These are phyloP conservation scores for Zelonia costaricensis DNA, from an alignment of 208 protist species.

Conservation along the genomic window DNA sequence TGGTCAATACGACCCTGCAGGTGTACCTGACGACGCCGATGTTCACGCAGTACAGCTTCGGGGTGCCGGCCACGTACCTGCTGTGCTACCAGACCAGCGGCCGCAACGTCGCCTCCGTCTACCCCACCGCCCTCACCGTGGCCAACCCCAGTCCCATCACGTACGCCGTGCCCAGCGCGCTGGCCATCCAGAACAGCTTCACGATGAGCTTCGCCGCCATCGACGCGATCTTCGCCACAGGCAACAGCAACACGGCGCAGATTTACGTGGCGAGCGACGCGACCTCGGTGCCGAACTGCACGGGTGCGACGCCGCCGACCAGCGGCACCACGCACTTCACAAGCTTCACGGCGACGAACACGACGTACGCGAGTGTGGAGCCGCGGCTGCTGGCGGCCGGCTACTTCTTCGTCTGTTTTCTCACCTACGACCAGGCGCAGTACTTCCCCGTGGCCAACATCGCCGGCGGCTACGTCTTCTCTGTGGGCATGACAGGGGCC, in stretches of 20 bases:
- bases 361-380: conserved; percentile 51
- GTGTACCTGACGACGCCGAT: conserved; percentile 40
- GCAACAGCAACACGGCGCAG: conserved; percentile 37
- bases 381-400: conserved; percentile 50
- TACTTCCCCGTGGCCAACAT: conserved; percentile 67
- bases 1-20: conserved; percentile 74
- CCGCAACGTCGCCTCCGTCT: conserved; percentile 71
- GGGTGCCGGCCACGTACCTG: conserved; percentile 44
- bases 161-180: conserved; percentile 66
- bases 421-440: conserved; percentile 52
- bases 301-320: conserved; percentile 29
- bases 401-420: conserved; percentile 88
- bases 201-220: conserved; percentile 60
- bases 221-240: conserved; percentile 66
- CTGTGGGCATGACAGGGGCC: conserved; percentile 76
- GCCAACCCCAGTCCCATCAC: conserved; percentile 61
- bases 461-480: conserved; percentile 76
- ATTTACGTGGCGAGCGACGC: conserved; percentile 44
- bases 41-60: conserved; percentile 56
- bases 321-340: conserved; percentile 62
- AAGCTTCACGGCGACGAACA: conserved; percentile 54
- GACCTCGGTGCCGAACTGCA: conserved; percentile 41
- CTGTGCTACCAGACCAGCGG: conserved; percentile 73
- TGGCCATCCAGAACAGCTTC: conserved; percentile 51
- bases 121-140: conserved; percentile 45